Base-by-base conservation (phyloP, 2,329 filamentous ascomycete genomes). In the Hansfordia pulvinata region DNA sequence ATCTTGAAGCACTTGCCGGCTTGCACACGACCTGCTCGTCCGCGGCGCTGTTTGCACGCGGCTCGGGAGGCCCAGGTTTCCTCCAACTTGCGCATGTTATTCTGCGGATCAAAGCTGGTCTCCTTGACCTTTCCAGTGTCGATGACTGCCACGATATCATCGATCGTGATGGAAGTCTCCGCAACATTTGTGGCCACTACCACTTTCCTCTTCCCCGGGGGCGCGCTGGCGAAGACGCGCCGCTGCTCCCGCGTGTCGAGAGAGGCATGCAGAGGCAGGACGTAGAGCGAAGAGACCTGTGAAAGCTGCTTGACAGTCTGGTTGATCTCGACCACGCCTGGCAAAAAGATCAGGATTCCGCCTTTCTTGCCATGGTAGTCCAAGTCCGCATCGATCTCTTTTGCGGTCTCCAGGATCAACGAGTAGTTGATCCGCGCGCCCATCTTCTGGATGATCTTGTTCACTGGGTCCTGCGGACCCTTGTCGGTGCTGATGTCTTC, bases 161-260 rank as follows among this genome's bases (percentile, higher is more conserved):
- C 86, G 33, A 98, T 98, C 0, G 90, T 98, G 48, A 98, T 96
- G 3, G 90, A 96, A 0, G 90, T 98, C 50, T 98, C 90, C 2
- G 90, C 90, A 3, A 98, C 88, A 43, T 98, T 98, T 23, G 90
- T 98, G 1, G 90, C 83, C 6, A 88, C 82, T 18, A 98, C 81
- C 9, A 98, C 72, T 53, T 98, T 98, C 19, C 90, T 69, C 53
- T 83, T 86, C 1, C 85, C 85, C 3, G 58, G 50, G 0, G 88
- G 86, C 4, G 90, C 58, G 10, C 64, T 63, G 16, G 71, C 64
- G 47, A 98, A 98, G 1, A 98, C 90, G 14, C 74, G 69, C 33
- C 81, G 78, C 51, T 98, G 90, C 41, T 96, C 88, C 3, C 67
- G 67, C 8, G 88, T 88, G 42, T 92, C 76, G 2, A 98, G 66